Percentiles rank a stretch among this genome's conserved stretches.
Evolutionary conservation across 495 filamentous ascomycete species (phyloP).

Genomic region (Penicillium dipodomyicola): DNA sequence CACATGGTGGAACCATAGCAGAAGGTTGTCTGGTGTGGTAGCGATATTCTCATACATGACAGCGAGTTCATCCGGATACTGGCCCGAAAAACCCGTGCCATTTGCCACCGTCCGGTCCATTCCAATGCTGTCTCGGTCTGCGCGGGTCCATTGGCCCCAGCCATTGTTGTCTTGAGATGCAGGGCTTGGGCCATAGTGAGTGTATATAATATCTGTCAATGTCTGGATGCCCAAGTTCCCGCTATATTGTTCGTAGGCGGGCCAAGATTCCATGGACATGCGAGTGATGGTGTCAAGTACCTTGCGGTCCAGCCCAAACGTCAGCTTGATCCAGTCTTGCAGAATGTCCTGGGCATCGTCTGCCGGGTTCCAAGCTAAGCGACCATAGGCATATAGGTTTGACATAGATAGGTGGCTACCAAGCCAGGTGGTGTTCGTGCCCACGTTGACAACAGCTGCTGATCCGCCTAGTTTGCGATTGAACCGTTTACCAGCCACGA

Average conservation of each 20-base stretch:
- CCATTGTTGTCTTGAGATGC: conserved; percentile 64
- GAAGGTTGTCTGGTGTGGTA: conserved; percentile 65
- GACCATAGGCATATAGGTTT: conserved; percentile 69
- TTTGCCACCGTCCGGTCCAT: conserved; percentile 71
- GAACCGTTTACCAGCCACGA: conserved; percentile 59
- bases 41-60: conserved; percentile 56
- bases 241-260: conserved; percentile 67
- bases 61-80: conserved; percentile 62
- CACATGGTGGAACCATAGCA: conserved; percentile 78
- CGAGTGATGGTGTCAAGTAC: conserved; percentile 58
- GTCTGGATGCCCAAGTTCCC: conserved; percentile 73
- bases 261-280: conserved; percentile 69
- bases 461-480: conserved; percentile 57
- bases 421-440: conserved; percentile 64
- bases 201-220: conserved; percentile 63
- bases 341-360: conserved; percentile 48
- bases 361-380: conserved; percentile 60
- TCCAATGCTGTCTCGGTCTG: conserved; percentile 56
- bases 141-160: conserved; percentile 73
- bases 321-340: conserved; percentile 64
- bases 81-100: conserved; percentile 62
- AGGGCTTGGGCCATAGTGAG: conserved; percentile 67
- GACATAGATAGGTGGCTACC: conserved; percentile 68
- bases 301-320: conserved; percentile 52
- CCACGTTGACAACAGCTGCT: conserved; percentile 68